Conservation (phyloP, 2,329 filamentous ascomycete genomes). For the Botryotinia narcissicola region DNA sequence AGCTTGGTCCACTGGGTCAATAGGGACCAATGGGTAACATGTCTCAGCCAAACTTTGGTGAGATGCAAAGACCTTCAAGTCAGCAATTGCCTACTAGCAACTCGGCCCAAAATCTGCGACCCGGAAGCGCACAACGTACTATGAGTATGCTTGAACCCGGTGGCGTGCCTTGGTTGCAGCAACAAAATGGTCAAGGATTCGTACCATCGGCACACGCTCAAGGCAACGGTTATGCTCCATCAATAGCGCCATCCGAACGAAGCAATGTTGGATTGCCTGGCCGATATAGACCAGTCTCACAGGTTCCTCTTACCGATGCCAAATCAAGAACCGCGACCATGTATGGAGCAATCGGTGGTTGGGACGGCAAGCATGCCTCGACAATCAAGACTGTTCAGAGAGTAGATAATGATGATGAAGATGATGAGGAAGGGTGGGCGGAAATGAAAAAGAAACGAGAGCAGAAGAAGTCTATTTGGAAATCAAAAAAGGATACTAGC, state of each 20-base stretch:
- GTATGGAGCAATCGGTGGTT: conserved; percentile 34
- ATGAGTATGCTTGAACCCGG: conserved; percentile 81
- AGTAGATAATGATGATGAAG: conserved; percentile 49
- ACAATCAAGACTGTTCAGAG: conserved; percentile 43
- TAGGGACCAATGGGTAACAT: conserved; percentile 27
- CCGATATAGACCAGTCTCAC: conserved; percentile 86
- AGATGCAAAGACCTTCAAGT: conserved; percentile 31
- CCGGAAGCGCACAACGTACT: conserved; percentile 49
- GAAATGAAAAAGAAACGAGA: conserved; percentile 68
- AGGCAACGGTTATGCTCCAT: conserved; percentile 71
- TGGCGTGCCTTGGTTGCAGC: conserved; percentile 54
- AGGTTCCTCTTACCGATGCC: conserved; percentile 46
- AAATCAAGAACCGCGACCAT: conserved; percentile 38
- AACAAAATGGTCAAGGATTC: conserved; percentile 33
- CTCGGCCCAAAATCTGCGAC: conserved; percentile 25
- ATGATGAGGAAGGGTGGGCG: conserved; percentile 68
- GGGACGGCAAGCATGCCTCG: conserved; percentile 41
- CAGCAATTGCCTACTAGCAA: conserved; percentile 12
- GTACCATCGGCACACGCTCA: conserved; percentile 49
- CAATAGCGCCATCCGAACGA: conserved; percentile 91
- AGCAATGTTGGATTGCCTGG: conserved; percentile 90
- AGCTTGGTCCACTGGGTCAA: conserved; percentile 19
- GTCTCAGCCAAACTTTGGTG: conserved; percentile 29
- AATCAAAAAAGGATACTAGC: conserved; percentile 52
- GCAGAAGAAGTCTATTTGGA: conserved; percentile 66